phyloP scores from a whole-genome alignment of 352 stramenopile species.

The Globisporangium cystogenes region DNA sequence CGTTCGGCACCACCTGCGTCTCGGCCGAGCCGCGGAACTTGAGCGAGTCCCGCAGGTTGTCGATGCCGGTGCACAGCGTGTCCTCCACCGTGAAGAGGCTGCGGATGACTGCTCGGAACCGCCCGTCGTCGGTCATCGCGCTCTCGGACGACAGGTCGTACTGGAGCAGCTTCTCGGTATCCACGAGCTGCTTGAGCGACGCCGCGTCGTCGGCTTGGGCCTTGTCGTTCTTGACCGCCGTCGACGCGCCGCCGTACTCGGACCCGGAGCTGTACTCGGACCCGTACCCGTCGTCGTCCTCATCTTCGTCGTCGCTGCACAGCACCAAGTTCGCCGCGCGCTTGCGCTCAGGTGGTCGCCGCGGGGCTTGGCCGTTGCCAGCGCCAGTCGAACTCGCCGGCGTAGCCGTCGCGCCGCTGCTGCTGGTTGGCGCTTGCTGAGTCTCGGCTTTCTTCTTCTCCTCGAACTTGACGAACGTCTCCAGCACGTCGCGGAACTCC shows the following conservation, averaged over 20 bases:
- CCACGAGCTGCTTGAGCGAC: conserved; percentile 12
- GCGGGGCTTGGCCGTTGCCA: conserved; percentile 1
- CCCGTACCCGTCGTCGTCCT: conserved; percentile 53
- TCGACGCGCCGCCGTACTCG: conserved; percentile 24
- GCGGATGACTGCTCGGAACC: conserved; percentile 61
- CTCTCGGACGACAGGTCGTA: conserved; percentile 55
- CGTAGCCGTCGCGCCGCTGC: background rate
- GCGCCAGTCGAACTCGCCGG: background rate
- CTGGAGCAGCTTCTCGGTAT: conserved; percentile 24
- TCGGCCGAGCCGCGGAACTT: conserved; percentile 53
- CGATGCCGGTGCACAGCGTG: conserved; percentile 56
- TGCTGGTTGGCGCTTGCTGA: background rate
- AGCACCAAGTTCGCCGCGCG: conserved; percentile 37
- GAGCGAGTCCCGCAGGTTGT: conserved; percentile 39
- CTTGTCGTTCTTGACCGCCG: conserved; percentile 20
- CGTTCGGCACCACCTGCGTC: conserved; percentile 51
- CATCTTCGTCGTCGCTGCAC: conserved; percentile 58
- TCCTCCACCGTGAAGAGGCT: conserved; percentile 71
- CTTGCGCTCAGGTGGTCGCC: background rate
- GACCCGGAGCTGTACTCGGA: conserved; percentile 20
- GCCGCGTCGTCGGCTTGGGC: background rate
- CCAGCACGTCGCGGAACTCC: conserved; percentile 59
- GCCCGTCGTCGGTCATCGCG: conserved; percentile 32
- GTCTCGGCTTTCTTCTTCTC: conserved; percentile 3
- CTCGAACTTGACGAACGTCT: conserved; percentile 21